phyloP scores from a whole-genome alignment of 2,329 filamentous ascomycete species.

The Aspergillus vadensis region DNA sequence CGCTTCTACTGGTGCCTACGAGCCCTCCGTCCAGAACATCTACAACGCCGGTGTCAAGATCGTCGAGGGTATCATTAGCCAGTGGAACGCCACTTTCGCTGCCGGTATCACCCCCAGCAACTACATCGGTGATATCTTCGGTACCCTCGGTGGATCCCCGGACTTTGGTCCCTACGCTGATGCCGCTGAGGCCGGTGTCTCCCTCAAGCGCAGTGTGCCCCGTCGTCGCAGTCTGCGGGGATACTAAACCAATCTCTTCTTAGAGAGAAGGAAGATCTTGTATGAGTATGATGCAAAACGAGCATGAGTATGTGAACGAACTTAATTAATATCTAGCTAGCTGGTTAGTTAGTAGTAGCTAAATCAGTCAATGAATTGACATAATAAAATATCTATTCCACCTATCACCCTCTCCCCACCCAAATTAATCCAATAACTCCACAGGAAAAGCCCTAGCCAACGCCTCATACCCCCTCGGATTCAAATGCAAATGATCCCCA shows the following conservation, averaged over 20 bases:
- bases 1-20: constrained; percentile 64
- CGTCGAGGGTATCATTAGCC: constrained; percentile 62
- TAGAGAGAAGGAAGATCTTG: too few species aligned
- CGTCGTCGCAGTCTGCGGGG: neutral
- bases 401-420: neutral
- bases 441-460: constrained; percentile 63
- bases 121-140: constrained; percentile 73
- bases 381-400: neutral
- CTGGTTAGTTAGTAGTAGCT: neutral
- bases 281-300: too few species aligned
- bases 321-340: neutral
- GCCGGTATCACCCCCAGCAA: constrained; percentile 61
- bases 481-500: constrained; percentile 68
- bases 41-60: constrained; percentile 67
- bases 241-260: neutral
- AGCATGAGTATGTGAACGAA: neutral
- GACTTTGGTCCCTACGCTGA: constrained; percentile 57
- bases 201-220: constrained; percentile 3
- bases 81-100: constrained; percentile 63
- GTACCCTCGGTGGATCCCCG: constrained; percentile 64
- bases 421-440: constrained; percentile 22
- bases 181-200: neutral
- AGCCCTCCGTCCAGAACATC: constrained; percentile 65
- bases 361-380: neutral
- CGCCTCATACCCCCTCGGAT: constrained; percentile 59